phyloP scores from a whole-genome alignment of 2,329 filamentous ascomycete genomes.

The Drechslerella coelobrocha region DNA sequence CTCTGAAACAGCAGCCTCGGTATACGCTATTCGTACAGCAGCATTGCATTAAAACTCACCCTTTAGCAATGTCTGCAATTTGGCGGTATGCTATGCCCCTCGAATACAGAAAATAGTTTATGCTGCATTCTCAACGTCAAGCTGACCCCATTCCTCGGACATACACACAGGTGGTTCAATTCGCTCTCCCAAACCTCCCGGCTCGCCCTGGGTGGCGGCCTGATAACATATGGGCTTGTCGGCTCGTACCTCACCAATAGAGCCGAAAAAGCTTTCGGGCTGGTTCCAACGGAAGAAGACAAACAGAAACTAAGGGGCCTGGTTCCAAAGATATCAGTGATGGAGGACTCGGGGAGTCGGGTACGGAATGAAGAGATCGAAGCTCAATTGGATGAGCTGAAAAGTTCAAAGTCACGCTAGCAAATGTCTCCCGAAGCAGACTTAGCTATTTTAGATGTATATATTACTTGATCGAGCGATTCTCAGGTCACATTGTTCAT shows the following conservation, averaged over 20 bases:
- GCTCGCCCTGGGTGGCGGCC: slow-evolving; percentile 72
- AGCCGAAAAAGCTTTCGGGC: slow-evolving; percentile 75
- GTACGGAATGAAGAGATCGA: slow-evolving; percentile 30
- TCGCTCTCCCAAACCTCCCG: slow-evolving; percentile 74
- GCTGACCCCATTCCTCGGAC: neutral
- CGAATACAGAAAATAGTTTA: neutral
- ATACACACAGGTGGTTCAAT: slow-evolving; percentile 69
- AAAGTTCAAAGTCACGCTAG: slow-evolving; percentile 26
- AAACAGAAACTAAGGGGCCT: slow-evolving; percentile 69
- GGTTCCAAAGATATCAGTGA: slow-evolving; percentile 68
- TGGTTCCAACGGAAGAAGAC: slow-evolving; percentile 76
- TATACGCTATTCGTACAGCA: neutral
- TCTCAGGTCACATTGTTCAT: neutral
- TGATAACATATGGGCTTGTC: slow-evolving; percentile 76
- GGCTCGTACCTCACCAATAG: slow-evolving; percentile 77
- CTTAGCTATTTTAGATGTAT: neutral
- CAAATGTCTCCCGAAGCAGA: neutral
- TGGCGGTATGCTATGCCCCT: slow-evolving; percentile 39
- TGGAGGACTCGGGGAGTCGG: slow-evolving; percentile 62
- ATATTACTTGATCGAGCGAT: neutral
- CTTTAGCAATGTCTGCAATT: slow-evolving; percentile 32
- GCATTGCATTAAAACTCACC: neutral
- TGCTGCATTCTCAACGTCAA: neutral
- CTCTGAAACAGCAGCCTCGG: slow-evolving; percentile 1
- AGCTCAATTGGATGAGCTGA: slow-evolving; percentile 19